Evolutionary conservation across 2,329 filamentous ascomycete species (phyloP).

Genomic region (Lasiodiplodia theobromae): DNA sequence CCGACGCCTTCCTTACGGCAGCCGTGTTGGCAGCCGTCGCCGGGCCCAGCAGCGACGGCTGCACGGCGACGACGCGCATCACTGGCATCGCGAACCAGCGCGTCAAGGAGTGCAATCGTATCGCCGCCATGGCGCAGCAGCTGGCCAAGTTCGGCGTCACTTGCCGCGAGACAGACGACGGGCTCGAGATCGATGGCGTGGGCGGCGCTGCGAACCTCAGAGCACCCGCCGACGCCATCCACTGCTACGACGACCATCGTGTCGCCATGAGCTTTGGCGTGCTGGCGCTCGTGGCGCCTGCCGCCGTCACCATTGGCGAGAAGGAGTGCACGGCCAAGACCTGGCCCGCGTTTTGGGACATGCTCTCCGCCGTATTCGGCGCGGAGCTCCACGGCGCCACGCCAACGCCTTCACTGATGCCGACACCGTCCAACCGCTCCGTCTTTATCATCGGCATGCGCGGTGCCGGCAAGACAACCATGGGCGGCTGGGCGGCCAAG

Average conservation of each 20-base stretch:
- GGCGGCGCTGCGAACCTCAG: constrained; percentile 57
- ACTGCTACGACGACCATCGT: constrained; percentile 96
- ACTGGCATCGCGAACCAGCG: constrained; percentile 96
- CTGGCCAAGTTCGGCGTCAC: constrained; percentile 90
- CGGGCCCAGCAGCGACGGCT: constrained; percentile 66
- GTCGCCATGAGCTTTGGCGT: constrained; percentile 99
- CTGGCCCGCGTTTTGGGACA: constrained; percentile 99
- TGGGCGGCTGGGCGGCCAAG: constrained; percentile 82
- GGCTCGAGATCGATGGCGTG: constrained; percentile 75
- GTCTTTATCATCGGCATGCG: constrained; percentile 93
- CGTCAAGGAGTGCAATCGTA: constrained; percentile 98
- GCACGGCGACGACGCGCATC: constrained; percentile 75
- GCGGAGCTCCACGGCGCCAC: constrained; percentile 70
- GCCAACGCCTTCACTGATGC: no score
- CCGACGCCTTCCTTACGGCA: constrained; percentile 96
- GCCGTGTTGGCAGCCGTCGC: constrained; percentile 89
- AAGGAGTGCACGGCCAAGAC: constrained; percentile 96
- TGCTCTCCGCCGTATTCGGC: constrained; percentile 77
- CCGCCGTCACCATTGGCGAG: constrained; percentile 80
- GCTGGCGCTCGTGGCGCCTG: constrained; percentile 73
- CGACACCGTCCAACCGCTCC: no score
- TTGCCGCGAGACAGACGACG: constrained; percentile 89
- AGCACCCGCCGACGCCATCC: constrained; percentile 67
- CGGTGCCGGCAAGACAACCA: constrained; percentile 94
- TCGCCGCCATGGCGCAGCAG: constrained; percentile 92